These are phyloP conservation scores for Bruguiera gymnorhiza DNA, from an alignment of 345 rosid genomes.

Conservation along the genomic window DNA sequence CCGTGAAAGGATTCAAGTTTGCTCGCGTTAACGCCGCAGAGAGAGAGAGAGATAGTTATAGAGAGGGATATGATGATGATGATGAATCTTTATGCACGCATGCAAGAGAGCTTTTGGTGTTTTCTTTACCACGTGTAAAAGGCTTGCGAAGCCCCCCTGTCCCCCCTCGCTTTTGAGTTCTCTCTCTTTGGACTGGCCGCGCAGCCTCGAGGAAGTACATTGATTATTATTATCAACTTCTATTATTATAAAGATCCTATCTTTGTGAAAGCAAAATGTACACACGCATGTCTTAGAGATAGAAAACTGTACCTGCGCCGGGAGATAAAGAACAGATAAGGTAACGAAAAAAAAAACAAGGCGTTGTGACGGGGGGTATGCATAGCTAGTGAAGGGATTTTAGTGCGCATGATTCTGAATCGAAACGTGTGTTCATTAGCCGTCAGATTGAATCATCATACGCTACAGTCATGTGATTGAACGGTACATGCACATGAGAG, in stretches of 20 bases:
- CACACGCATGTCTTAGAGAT: too few species aligned
- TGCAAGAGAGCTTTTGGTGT: slow-evolving; percentile 80
- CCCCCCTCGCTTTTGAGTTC: slow-evolving; percentile 1
- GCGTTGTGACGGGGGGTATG: neutral
- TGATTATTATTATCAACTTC: slow-evolving; percentile 1
- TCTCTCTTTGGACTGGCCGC: slow-evolving; percentile 28
- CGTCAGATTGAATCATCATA: too few species aligned
- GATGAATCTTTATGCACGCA: slow-evolving; percentile 85
- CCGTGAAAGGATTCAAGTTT: neutral
- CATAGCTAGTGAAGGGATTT: too few species aligned
- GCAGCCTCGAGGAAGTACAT: slow-evolving; percentile 46
- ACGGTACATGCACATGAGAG: too few species aligned
- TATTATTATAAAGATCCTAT: neutral
- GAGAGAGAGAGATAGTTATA: neutral
- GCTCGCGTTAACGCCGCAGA: neutral
- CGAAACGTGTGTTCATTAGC: too few species aligned
- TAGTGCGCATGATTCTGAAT: too few species aligned
- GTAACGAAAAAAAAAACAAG: neutral
- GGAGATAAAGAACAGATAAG: neutral
- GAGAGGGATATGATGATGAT: slow-evolving; percentile 39
- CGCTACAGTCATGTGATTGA: too few species aligned
- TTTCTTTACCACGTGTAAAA: slow-evolving; percentile 96
- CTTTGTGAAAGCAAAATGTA: slow-evolving; percentile 1
- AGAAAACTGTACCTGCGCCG: neutral
- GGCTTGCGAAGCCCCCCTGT: slow-evolving; percentile 26